These are phyloP conservation scores for Globisporangium nodosum DNA, from an alignment of 352 stramenopile species.

Conservation along the genomic window DNA sequence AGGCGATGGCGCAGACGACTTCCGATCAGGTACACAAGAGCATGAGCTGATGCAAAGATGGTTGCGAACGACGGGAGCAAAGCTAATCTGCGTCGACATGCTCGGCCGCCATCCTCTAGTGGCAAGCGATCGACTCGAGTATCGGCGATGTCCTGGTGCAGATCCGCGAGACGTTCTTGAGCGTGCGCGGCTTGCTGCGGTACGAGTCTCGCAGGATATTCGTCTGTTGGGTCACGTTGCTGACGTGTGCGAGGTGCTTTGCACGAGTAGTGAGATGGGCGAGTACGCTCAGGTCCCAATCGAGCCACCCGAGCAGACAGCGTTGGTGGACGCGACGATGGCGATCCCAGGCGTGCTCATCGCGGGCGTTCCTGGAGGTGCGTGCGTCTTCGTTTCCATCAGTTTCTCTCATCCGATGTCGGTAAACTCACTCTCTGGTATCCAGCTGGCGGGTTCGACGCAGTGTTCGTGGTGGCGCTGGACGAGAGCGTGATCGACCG, in stretches of 20 bases:
- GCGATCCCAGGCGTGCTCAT: conserved; percentile 91
- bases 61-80: no score
- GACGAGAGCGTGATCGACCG: conserved; percentile 40
- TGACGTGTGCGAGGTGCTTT: neutral
- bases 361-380: conserved; percentile 90
- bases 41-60: no score
- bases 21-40: conserved; percentile 20
- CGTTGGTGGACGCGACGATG: conserved; percentile 91
- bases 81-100: neutral
- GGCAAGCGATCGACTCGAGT: conserved; percentile 21
- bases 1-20: conserved; percentile 6
- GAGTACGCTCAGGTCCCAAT: conserved; percentile 86
- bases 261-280: conserved; percentile 77
- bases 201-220: conserved; percentile 9
- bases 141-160: conserved; percentile 40
- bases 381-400: neutral
- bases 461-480: conserved; percentile 90
- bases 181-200: conserved; percentile 80
- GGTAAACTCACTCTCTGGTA: neutral
- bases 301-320: conserved; percentile 90
- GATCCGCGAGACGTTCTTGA: conserved; percentile 70
- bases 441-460: conserved; percentile 93
- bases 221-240: no score
- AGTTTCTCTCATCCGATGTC: neutral
- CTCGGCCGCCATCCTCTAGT: conserved; percentile 24